phyloP scores from a whole-genome alignment of 345 rosid genomes.

The Hypericum perforatum region DNA sequence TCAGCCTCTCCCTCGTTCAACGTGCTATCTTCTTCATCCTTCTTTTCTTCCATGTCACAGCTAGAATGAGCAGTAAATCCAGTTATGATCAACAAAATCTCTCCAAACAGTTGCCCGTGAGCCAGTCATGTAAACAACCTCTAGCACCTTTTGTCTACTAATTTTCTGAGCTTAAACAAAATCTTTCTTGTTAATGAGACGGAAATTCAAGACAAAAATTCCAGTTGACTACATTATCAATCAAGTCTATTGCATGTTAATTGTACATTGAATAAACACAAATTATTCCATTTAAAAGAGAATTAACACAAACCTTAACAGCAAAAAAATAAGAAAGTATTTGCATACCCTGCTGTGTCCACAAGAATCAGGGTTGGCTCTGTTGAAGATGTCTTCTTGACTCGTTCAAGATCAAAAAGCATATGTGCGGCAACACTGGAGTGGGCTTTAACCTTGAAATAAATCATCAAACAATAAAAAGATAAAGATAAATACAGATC shows the following conservation, averaged over 20 bases:
- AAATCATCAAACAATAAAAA: background rate
- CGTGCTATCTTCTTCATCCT: constrained; percentile 97
- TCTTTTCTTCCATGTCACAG: constrained; percentile 97
- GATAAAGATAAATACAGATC: background rate
- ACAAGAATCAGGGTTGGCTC: constrained; percentile 77
- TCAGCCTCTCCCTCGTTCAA: constrained; percentile 94
- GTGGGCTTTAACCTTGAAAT: constrained; percentile 64
- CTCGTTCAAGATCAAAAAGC: constrained; percentile 78
- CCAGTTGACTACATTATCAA: too few relatives aligned
- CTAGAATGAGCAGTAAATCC: constrained; percentile 27
- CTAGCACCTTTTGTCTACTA: too few relatives aligned
- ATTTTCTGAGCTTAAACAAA: too few relatives aligned
- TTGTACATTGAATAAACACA: too few relatives aligned
- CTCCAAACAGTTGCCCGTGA: background rate
- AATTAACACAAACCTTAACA: background rate
- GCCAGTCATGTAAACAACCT: too few relatives aligned
- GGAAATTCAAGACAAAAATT: too few relatives aligned
- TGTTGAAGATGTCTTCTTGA: constrained; percentile 53
- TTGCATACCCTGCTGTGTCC: constrained; percentile 68
- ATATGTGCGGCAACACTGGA: constrained; percentile 73
- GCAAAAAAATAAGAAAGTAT: background rate
- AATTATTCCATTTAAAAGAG: too few relatives aligned
- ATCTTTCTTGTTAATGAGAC: too few relatives aligned
- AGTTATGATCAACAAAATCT: background rate
- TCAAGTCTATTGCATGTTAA: too few relatives aligned